phyloP scores from a whole-genome alignment of 495 filamentous ascomycete genomes.

The Lasiosphaeria ovina region DNA sequence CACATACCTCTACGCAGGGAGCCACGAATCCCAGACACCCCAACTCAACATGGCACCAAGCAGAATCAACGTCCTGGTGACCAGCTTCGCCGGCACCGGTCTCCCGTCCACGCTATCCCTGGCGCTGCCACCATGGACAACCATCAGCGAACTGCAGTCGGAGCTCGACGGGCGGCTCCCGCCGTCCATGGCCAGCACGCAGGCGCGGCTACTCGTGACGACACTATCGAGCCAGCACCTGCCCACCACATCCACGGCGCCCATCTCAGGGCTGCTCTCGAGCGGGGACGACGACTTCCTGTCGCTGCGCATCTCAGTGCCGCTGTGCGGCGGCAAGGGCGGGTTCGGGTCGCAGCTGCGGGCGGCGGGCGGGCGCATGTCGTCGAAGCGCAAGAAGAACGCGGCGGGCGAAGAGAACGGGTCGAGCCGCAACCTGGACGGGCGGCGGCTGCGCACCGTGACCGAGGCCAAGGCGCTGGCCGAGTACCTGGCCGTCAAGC shows the following conservation, averaged over 20 bases:
- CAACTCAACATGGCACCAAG: conserved; percentile 36
- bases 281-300: conserved; percentile 60
- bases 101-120: conserved; percentile 76
- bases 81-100: conserved; percentile 76
- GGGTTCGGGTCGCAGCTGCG: conserved; percentile 97
- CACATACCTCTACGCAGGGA: not conserved
- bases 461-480: conserved; percentile 92
- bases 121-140: conserved; percentile 62
- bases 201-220: conserved; percentile 66
- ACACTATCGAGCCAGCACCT: conserved; percentile 78
- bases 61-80: conserved; percentile 77
- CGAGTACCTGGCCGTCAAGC: conserved; percentile 92
- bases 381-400: conserved; percentile 81
- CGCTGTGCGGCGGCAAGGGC: conserved; percentile 87
- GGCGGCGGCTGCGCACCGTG: conserved; percentile 83
- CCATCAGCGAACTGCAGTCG: conserved; percentile 63
- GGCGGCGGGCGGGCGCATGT: conserved; percentile 97
- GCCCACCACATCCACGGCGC: conserved; percentile 38
- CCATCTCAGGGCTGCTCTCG: conserved; percentile 55
- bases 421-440: conserved; percentile 90
- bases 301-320: conserved; percentile 71
- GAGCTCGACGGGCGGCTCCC: conserved; percentile 66
- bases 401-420: conserved; percentile 74
- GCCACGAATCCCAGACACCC: too few relatives aligned
- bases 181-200: conserved; percentile 7